Base-by-base conservation (phyloP, 2,329 filamentous ascomycete species). In the Penicillium sp. region DNA sequence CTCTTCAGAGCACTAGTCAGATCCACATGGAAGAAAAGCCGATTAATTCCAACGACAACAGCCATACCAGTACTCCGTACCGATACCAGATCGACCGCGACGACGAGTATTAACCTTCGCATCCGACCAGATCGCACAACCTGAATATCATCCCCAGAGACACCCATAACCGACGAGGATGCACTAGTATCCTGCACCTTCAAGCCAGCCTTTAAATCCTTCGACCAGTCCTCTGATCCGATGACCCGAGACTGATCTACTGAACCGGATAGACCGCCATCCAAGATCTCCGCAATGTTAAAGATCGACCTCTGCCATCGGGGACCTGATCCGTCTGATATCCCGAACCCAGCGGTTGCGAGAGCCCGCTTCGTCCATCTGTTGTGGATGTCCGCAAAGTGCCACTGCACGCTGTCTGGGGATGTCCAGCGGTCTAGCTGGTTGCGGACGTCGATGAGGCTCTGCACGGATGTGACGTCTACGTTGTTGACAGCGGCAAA, bases 311-410 rank as follows among this genome's bases (percentile, higher is more conserved):
- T 51, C 34, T 32, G 53, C 26, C 16, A 32, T 13, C 24, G 32
- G 3, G 22, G 43, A 10, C 9, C 32, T 5, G 34, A 26, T 0
- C 34, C 16, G 2, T 45, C 40, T 0, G 47, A 32, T 2, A 13
- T 4, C 1, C 92, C 92, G 66, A 97, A 96, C 5, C 92, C 92
- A 26, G 88, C 92, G 1, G 89, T 85, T 3, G 87, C 87, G 39
- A 97, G 84, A 5, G 90, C 91, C 29, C 91, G 88, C 77, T 94
- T 96, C 22, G 90, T 92, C 92, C 92, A 96, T 53, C 89, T 83
- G 76, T 92, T 96, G 75, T 86, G 89, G 76, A 97, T 88, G 72
- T 85, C 87, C 16, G 91, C 89, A 61, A 97, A 87, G 73, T 96
- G 92, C 92, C 92, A 96, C 70, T 96, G 90, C 2, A 96, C 91